Evolutionary conservation across 306 rosid species (phyloP), one percentile per base, ranked within the genome.

Genomic region (Pueraria montana): DNA sequence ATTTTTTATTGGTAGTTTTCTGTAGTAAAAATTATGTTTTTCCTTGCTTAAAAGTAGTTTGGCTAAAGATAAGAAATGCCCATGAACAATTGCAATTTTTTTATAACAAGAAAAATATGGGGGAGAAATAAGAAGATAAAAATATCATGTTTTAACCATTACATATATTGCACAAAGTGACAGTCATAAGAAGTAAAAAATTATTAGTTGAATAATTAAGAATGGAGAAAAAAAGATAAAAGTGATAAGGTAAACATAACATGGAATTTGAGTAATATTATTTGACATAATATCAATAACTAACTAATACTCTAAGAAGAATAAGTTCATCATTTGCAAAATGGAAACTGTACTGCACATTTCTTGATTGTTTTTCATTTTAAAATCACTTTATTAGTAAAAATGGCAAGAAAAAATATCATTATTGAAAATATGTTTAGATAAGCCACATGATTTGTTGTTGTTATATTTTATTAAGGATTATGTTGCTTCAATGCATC

Each of bases 391-490:
- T 40, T 18, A 65, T 64, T 16, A 1, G 14, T 53, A 63, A 76
- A 75, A 30, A 18, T 4, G 40, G 3, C 14, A 50, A 26, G 63
- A 67, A 26, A 27, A 26, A 67, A 27, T 17, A 45, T 27, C 18
- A 24, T 56, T 10, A 52, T 36, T 53, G 40, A 36, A 68, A 70
- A 43, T 74, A 34, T 11, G 16, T 77, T 40, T 42, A 77, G 40
- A 77, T 76, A 71, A 4, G 6, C 52, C 32, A 43, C 49, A 49
- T 71, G 40, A 74, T 82, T 42, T 53, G 38, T 58, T 55, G 40
- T 45, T 77, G 24, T 55, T 82, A 56, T 17, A 24, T 80, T 48
- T 38, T 36, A 62, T 26, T 27, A 14, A 82, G n/a, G 65, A 68
- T 78, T 72, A 26, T 40, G 17, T 65, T 79, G 16, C 42, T 50